A percentile compares a stretch with the other conserved stretches of the same genome.
Conservation (phyloP, 345 rosid genomes). For the Orychophragmus violaceus region DNA sequence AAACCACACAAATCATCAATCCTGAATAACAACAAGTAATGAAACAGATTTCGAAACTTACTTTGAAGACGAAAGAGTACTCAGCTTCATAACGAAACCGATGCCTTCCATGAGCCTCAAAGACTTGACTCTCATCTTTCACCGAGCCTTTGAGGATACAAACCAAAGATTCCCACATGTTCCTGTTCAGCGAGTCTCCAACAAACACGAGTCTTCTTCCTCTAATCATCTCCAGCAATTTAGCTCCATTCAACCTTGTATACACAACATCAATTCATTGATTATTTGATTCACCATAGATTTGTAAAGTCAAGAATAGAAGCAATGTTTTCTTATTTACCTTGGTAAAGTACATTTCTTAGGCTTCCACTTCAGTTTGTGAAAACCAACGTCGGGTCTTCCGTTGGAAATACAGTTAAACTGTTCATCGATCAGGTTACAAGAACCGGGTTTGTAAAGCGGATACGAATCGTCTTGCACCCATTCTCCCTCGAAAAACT, state of each 20-base stretch:
- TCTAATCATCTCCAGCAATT: constrained; percentile 65
- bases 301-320: too few species aligned
- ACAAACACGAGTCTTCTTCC: constrained; percentile 87
- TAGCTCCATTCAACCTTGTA: constrained; percentile 58
- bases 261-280: background rate
- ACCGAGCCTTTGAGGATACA: constrained; percentile 70
- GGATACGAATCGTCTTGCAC: constrained; percentile 85
- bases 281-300: too few species aligned
- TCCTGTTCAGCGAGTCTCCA: constrained; percentile 88
- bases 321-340: constrained; percentile 25
- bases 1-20: background rate
- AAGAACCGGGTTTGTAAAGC: constrained; percentile 81
- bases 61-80: constrained; percentile 81
- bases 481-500: constrained; percentile 87
- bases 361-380: constrained; percentile 87
- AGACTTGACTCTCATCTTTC: constrained; percentile 59
- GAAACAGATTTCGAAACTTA: constrained; percentile 14
- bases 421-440: constrained; percentile 77
- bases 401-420: constrained; percentile 75
- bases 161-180: constrained; percentile 98
- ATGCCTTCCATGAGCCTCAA: constrained; percentile 66
- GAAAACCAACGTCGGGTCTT: constrained; percentile 66
- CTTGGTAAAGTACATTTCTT: constrained; percentile 75
- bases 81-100: constrained; percentile 79
- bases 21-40: background rate